Evolutionary conservation across 2,329 filamentous ascomycete species (phyloP).

Genomic region (Pyrenochaeta sp.): DNA sequence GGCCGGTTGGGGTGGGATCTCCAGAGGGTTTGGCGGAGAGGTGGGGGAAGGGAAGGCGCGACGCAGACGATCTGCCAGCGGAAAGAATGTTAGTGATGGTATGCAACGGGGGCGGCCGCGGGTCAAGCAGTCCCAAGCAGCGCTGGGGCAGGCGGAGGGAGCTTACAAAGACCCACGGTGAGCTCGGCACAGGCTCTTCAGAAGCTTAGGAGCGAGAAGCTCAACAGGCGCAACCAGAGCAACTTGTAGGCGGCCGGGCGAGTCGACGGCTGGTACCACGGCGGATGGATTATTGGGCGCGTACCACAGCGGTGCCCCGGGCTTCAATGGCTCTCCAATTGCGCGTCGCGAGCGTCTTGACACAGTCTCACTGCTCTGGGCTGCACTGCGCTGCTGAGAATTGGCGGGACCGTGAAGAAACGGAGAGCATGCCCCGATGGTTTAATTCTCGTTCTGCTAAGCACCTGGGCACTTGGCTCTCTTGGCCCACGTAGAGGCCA

Average conservation of each 20-base stretch:
- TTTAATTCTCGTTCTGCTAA: too few relatives aligned
- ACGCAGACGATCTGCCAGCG: too few relatives aligned
- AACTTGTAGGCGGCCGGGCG: slow-evolving; percentile 4
- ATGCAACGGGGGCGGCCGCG: background rate
- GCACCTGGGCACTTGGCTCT: too few relatives aligned
- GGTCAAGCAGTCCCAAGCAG: slow-evolving; percentile 20
- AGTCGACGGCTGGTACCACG: background rate
- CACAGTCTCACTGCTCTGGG: too few relatives aligned
- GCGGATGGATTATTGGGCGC: background rate
- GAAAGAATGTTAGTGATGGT: slow-evolving; percentile 18
- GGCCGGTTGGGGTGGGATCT: slow-evolving; percentile 26
- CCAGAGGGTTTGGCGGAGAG: slow-evolving; percentile 7
- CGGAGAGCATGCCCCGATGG: slow-evolving; percentile 8
- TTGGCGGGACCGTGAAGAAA: slow-evolving; percentile 10
- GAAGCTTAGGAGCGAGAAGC: slow-evolving; percentile 26
- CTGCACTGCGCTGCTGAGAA: slow-evolving; percentile 5
- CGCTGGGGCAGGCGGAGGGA: slow-evolving; percentile 7
- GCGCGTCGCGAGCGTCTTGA: slow-evolving; percentile 3
- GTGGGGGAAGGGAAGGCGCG: slow-evolving; percentile 15
- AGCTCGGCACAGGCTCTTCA: slow-evolving; percentile 21
- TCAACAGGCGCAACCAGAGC: slow-evolving; percentile 12
- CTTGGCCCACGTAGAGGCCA: too few relatives aligned
- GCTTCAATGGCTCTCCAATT: slow-evolving; percentile 28
- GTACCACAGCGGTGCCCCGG: background rate
- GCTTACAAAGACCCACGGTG: slow-evolving; percentile 20